phyloP scores from a whole-genome alignment of 2,329 filamentous ascomycete genomes.

The Penicillium sp. region DNA sequence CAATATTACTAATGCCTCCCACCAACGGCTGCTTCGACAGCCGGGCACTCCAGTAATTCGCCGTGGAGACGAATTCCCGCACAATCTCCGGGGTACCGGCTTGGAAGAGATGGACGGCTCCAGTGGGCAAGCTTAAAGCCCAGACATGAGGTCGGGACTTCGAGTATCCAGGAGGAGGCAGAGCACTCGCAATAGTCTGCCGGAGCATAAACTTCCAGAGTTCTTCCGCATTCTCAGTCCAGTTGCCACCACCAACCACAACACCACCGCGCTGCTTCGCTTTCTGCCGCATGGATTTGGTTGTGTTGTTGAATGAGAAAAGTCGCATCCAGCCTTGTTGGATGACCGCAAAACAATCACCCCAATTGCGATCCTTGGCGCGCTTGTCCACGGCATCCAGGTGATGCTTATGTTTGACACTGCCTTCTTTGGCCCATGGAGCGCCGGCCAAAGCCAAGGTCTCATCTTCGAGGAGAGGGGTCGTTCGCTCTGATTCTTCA shows the following conservation, averaged over 20 bases:
- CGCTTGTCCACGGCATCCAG: slow-evolving; percentile 87
- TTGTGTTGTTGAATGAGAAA: slow-evolving; percentile 83
- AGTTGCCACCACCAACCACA: slow-evolving; percentile 91
- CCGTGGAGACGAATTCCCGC: slow-evolving; percentile 88
- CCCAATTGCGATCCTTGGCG: slow-evolving; percentile 92
- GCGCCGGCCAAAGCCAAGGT: slow-evolving; percentile 86
- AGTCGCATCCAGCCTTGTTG: slow-evolving; percentile 92
- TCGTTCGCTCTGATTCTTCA: slow-evolving; percentile 61
- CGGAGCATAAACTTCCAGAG: slow-evolving; percentile 83
- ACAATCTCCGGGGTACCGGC: slow-evolving; percentile 94
- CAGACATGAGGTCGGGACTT: slow-evolving; percentile 88
- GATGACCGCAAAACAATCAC: slow-evolving; percentile 91
- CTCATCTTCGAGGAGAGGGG: slow-evolving; percentile 83
- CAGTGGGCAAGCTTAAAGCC: slow-evolving; percentile 86
- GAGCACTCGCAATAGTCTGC: slow-evolving; percentile 85
- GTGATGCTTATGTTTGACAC: slow-evolving; percentile 94
- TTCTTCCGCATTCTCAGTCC: slow-evolving; percentile 93
- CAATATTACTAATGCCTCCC: slow-evolving; percentile 92
- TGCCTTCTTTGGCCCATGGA: slow-evolving; percentile 98
- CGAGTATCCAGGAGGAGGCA: slow-evolving; percentile 90
- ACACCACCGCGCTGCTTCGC: slow-evolving; percentile 57
- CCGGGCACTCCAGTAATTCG: slow-evolving; percentile 96
- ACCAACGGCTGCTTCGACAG: slow-evolving; percentile 90
- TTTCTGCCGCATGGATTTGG: slow-evolving; percentile 70
- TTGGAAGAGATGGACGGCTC: slow-evolving; percentile 96